A percentile compares a stretch with the other conserved stretches of the same genome.
These are phyloP conservation scores for Marasmius sp. DNA, from an alignment of 1,284 basidiomycete species.

Conservation along the genomic window DNA sequence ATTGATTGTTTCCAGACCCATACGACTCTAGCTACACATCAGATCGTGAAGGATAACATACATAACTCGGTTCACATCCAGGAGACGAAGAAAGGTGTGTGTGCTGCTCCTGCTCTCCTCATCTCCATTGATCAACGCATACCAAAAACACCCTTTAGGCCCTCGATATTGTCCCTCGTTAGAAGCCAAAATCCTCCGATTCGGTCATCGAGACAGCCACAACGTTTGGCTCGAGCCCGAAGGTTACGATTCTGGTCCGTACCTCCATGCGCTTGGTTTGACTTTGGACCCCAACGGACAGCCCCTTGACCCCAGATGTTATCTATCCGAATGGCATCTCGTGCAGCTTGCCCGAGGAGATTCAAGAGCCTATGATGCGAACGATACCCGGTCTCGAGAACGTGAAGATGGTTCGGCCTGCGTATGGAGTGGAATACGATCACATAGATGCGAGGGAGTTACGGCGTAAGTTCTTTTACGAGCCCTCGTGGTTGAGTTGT, in stretches of 20 bases:
- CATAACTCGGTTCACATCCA: slow-evolving; percentile 82
- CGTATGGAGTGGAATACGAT: slow-evolving; percentile 93
- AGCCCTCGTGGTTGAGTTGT: slow-evolving; percentile 4
- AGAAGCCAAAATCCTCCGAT: slow-evolving; percentile 83
- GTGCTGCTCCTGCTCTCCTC: not conserved
- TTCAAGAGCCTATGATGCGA: slow-evolving; percentile 78
- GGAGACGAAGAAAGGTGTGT: slow-evolving; percentile 77
- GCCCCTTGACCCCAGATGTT: slow-evolving; percentile 46
- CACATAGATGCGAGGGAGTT: slow-evolving; percentile 88
- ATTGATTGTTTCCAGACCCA: slow-evolving; percentile 72
- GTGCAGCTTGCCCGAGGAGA: slow-evolving; percentile 81
- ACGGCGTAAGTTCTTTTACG: slow-evolving; percentile 43
- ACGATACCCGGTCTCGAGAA: slow-evolving; percentile 84
- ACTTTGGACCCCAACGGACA: not conserved
- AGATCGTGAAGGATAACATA: slow-evolving; percentile 71
- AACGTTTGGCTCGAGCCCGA: slow-evolving; percentile 90
- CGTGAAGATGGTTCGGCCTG: slow-evolving; percentile 78
- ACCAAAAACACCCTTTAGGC: slow-evolving; percentile 40
- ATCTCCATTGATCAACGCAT: slow-evolving; percentile 1
- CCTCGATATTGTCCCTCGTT: slow-evolving; percentile 91
- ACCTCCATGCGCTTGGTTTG: not conserved
- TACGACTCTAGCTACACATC: slow-evolving; percentile 74
- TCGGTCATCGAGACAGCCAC: slow-evolving; percentile 71
- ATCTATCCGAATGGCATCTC: slow-evolving; percentile 92
- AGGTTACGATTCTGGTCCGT: slow-evolving; percentile 78